Conservation (phyloP, 768 basidiomycete species). For the Cystofilobasidium capitatum region DNA sequence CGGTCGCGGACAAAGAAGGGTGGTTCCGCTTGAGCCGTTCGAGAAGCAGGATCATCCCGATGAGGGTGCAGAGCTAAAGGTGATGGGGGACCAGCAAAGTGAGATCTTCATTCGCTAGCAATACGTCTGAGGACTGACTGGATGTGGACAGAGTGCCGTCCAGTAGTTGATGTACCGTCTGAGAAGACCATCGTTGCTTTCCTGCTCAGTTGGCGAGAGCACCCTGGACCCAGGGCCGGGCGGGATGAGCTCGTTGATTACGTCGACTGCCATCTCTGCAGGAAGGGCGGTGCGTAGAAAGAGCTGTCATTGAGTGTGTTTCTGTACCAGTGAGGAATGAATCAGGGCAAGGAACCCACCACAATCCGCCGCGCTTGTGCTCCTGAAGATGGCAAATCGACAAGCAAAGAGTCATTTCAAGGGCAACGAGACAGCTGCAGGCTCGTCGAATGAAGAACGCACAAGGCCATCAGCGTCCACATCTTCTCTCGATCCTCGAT, state of each 20-base stretch:
- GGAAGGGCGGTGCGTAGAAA: neutral
- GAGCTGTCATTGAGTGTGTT: too few species aligned
- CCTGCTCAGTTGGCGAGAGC: neutral
- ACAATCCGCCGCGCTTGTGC: neutral
- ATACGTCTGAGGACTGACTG: neutral
- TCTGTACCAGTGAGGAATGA: too few species aligned
- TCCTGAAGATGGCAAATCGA: too few species aligned
- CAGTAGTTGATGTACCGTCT: conserved; percentile 3
- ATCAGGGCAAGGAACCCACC: neutral
- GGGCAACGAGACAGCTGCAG: too few species aligned
- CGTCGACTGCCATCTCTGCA: conserved; percentile 8
- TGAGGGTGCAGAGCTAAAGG: conserved; percentile 8
- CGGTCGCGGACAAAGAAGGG: conserved; percentile 1
- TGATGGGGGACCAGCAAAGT: neutral
- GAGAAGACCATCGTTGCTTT: too few species aligned
- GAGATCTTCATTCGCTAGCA: neutral
- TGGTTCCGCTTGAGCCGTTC: conserved; percentile 3
- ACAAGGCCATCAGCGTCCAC: neutral
- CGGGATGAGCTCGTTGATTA: conserved; percentile 2
- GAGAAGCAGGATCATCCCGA: conserved; percentile 5
- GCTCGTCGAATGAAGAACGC: too few species aligned
- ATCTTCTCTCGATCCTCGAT: neutral
- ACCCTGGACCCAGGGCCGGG: neutral
- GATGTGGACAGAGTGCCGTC: conserved; percentile 4
- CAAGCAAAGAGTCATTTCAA: too few species aligned